These are phyloP conservation scores for Selenicereus undatus DNA, from an alignment of 148 eudicot species.

Conservation along the genomic window DNA sequence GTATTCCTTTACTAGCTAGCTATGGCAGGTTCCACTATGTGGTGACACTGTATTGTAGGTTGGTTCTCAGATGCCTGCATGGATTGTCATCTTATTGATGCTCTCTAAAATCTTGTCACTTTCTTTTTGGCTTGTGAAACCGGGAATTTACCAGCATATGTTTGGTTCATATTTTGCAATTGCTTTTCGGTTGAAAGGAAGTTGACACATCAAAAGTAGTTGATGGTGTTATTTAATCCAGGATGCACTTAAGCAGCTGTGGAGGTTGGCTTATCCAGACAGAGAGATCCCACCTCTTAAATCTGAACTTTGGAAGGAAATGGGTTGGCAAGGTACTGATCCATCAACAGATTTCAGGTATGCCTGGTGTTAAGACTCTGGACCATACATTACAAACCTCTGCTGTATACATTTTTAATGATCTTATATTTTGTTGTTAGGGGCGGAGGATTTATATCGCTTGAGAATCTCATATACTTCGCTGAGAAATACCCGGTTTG, in stretches of 20 bases:
- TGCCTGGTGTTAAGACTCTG: conserved; percentile 8
- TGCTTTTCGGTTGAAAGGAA: conserved; percentile 4
- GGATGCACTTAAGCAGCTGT: conserved; percentile 87
- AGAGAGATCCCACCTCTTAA: conserved; percentile 81
- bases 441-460: conserved; percentile 94
- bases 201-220: background rate
- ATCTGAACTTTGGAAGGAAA: conserved; percentile 98
- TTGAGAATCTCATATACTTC: conserved; percentile 90
- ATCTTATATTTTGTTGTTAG: conserved; percentile 36
- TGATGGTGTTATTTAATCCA: conserved; percentile 24
- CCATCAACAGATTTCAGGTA: conserved; percentile 99
- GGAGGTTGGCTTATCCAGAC: conserved; percentile 83
- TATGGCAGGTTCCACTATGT: background rate
- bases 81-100: background rate
- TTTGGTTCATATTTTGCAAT: background rate
- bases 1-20: background rate
- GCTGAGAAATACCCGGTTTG: conserved; percentile 82
- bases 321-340: conserved; percentile 99
- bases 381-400: background rate
- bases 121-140: background rate
- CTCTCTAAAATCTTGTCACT: background rate
- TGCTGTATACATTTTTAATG: background rate
- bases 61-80: too few relatives aligned
- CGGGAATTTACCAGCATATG: background rate
- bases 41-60: background rate